Evolutionary conservation across 352 stramenopile genomes (phyloP).

Genomic region (Detonula confervacea): DNA sequence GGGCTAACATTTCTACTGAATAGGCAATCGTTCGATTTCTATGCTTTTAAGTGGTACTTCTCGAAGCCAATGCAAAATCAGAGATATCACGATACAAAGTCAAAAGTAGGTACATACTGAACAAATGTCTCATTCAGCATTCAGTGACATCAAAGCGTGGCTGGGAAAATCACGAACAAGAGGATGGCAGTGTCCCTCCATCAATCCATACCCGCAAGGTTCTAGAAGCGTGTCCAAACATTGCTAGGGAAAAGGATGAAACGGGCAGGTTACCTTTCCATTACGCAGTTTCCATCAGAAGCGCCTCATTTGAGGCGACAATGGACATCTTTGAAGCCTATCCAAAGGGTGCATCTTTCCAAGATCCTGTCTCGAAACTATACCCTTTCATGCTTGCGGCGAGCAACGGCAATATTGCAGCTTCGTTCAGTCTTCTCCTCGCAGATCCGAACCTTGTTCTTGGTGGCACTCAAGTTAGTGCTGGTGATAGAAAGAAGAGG

Average conservation of each 20-base stretch:
- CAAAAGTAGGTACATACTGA: too few relatives aligned
- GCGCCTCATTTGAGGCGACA: neutral
- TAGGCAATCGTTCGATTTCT: too few relatives aligned
- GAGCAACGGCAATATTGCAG: slow-evolving; percentile 22
- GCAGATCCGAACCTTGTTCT: slow-evolving; percentile 24
- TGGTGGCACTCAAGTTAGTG: slow-evolving; percentile 6
- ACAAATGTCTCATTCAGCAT: too few relatives aligned
- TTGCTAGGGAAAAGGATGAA: neutral
- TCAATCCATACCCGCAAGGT: neutral
- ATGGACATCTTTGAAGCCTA: neutral
- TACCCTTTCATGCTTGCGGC: slow-evolving; percentile 46
- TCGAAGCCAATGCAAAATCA: too few relatives aligned
- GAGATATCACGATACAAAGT: too few relatives aligned
- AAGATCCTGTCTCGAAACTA: slow-evolving; percentile 16
- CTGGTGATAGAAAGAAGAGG: slow-evolving; percentile 25
- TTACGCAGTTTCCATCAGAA: neutral
- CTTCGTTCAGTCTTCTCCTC: slow-evolving; percentile 30
- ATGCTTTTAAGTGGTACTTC: too few relatives aligned
- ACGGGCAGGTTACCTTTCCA: neutral
- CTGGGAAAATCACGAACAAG: too few relatives aligned
- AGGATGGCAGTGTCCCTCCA: too few relatives aligned
- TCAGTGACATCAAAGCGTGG: too few relatives aligned
- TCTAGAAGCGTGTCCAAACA: neutral
- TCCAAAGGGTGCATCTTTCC: neutral
- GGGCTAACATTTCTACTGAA: too few relatives aligned